These are phyloP conservation scores for Pseudocercospora musae DNA, from an alignment of 2,329 filamentous ascomycete species.

Conservation along the genomic window DNA sequence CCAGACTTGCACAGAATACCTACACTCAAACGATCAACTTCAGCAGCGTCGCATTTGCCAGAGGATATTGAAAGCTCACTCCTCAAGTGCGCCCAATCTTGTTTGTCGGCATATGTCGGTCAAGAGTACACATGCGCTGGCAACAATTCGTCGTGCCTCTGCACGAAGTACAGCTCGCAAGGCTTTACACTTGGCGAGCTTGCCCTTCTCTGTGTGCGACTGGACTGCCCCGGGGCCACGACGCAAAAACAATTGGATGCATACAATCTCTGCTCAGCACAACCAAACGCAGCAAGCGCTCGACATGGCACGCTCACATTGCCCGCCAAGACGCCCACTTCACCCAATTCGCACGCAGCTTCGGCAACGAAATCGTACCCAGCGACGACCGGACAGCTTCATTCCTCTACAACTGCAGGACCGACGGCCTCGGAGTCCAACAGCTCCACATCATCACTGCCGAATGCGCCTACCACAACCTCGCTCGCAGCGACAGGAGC, in stretches of 20 bases:
- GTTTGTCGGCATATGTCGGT: conserved; percentile 26
- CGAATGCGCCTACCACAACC: background rate
- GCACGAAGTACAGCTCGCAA: conserved; percentile 30
- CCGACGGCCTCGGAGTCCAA: background rate
- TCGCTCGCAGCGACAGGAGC: background rate
- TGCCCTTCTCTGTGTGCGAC: conserved; percentile 26
- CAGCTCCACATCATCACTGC: background rate
- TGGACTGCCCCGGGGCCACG: conserved; percentile 6
- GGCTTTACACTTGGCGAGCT: conserved; percentile 36
- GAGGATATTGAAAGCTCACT: conserved; percentile 23
- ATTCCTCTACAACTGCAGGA: background rate
- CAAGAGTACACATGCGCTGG: conserved; percentile 23
- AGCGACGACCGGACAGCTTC: background rate
- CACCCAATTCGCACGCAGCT: background rate
- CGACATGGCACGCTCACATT: conserved; percentile 25
- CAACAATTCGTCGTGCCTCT: conserved; percentile 30
- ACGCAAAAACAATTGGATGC: conserved; percentile 8
- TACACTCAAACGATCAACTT: conserved; percentile 4
- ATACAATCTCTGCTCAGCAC: conserved; percentile 30
- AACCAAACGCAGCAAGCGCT: conserved; percentile 24
- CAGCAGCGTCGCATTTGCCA: conserved; percentile 14
- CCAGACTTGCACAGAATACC: background rate
- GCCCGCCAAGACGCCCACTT: background rate
- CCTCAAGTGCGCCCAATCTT: conserved; percentile 32
- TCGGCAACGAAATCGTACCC: background rate